These are phyloP conservation scores for Mycena sp. DNA, from an alignment of 1,284 basidiomycete species.

Conservation along the genomic window DNA sequence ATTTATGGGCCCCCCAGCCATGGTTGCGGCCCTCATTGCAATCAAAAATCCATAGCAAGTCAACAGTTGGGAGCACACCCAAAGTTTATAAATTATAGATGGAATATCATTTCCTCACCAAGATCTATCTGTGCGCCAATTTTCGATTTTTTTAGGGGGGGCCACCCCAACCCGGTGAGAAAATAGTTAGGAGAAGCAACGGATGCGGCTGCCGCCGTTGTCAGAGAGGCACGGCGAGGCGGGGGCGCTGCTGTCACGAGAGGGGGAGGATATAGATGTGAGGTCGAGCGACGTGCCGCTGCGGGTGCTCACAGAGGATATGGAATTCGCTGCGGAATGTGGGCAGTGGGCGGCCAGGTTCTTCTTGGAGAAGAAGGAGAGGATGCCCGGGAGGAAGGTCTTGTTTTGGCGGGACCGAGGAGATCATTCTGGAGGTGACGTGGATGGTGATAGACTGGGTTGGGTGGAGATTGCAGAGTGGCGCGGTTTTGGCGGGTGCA, in stretches of 20 bases:
- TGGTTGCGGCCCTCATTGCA: no score
- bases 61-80: no score
- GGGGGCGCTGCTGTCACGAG: conserved; percentile 3
- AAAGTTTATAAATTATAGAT: no score
- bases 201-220: conserved; percentile 42
- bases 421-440: conserved; percentile 26
- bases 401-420: conserved; percentile 6
- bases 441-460: conserved; percentile 35
- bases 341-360: conserved; percentile 22
- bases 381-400: conserved; percentile 43
- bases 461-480: conserved; percentile 1
- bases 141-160: no score
- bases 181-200: conserved; percentile 59
- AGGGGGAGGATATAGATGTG: neutral
- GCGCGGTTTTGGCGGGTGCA: conserved; percentile 50
- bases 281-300: conserved; percentile 34
- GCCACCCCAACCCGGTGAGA: no score
- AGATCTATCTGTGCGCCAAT: no score
- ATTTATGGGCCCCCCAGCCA: no score
- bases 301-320: neutral
- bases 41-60: no score
- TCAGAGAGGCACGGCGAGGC: conserved; percentile 28
- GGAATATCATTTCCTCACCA: no score
- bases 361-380: conserved; percentile 57
- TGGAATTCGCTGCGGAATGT: neutral